Conservation (phyloP, 2,329 filamentous ascomycete genomes). For the Aaosphaeria arxii region DNA sequence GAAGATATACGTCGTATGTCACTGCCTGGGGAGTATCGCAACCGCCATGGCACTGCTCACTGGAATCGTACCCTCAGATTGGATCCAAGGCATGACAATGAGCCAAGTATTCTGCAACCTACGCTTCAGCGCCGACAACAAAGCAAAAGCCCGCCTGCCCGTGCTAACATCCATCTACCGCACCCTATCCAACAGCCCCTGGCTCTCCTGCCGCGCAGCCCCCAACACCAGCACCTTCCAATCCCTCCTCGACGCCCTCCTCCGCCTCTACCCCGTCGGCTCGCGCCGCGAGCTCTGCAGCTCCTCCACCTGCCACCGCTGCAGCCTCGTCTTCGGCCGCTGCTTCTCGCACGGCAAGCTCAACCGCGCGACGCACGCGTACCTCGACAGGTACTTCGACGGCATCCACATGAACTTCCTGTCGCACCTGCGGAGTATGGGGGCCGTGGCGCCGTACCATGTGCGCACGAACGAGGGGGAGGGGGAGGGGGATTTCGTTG, state of each 20-base stretch:
- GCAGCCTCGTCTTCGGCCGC: constrained; percentile 58
- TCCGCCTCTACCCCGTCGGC: constrained; percentile 57
- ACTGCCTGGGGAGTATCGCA: constrained; percentile 64
- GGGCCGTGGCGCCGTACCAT: constrained; percentile 18
- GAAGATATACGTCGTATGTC: constrained; percentile 56
- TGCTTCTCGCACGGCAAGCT: constrained; percentile 64
- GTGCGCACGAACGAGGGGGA: constrained; percentile 1
- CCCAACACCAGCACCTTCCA: constrained; percentile 9
- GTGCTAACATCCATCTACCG: constrained; percentile 1
- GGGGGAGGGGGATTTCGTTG: neutral
- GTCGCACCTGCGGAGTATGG: constrained; percentile 57
- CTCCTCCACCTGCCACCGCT: constrained; percentile 60
- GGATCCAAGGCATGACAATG: constrained; percentile 58
- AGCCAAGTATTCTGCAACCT: constrained; percentile 65
- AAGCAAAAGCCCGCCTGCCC: constrained; percentile 46
- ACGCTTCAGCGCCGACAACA: constrained; percentile 55
- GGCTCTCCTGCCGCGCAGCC: constrained; percentile 8
- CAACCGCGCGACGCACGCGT: constrained; percentile 62
- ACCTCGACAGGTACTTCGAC: constrained; percentile 60
- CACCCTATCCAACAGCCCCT: neutral
- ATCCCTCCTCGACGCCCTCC: constrained; percentile 39
- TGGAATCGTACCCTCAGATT: constrained; percentile 56
- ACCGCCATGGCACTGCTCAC: constrained; percentile 59
- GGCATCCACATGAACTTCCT: constrained; percentile 61
- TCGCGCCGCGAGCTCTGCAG: constrained; percentile 56